Evolutionary conservation across 768 basidiomycete genomes (phyloP).

Genomic region (Phanerochaete sordida): DNA sequence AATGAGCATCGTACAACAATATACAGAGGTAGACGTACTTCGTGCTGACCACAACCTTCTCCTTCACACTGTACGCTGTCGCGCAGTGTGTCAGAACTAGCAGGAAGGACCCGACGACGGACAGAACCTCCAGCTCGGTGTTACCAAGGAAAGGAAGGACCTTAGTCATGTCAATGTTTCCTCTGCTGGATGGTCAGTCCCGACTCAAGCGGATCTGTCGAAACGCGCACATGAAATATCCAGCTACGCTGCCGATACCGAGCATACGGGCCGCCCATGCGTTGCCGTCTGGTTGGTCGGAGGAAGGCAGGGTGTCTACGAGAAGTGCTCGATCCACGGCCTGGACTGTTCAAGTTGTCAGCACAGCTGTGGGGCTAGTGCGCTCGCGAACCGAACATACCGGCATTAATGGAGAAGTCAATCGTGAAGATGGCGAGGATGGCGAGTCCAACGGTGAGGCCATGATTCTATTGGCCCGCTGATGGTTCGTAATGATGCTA

Average conservation of each 20-base stretch:
- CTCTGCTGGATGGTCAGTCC: conserved; percentile 40
- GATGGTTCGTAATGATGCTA: conserved; percentile 1
- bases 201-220: background rate
- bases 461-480: conserved; percentile 44
- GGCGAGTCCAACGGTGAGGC: conserved; percentile 73
- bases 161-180: conserved; percentile 72
- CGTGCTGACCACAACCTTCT: conserved; percentile 61
- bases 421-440: conserved; percentile 65
- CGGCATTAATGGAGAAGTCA: conserved; percentile 63
- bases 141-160: conserved; percentile 73
- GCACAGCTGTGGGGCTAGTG: conserved; percentile 20
- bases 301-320: conserved; percentile 77
- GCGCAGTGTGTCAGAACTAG: conserved; percentile 63
- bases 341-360: conserved; percentile 49
- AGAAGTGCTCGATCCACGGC: conserved; percentile 88
- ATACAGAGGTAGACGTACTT: conserved; percentile 22
- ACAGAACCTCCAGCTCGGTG: conserved; percentile 78
- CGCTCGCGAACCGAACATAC: conserved; percentile 21
- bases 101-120: conserved; percentile 67
- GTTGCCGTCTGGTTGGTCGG: conserved; percentile 79
- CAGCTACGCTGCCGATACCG: conserved; percentile 79
- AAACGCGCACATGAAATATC: conserved; percentile 78
- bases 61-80: conserved; percentile 61
- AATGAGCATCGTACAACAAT: background rate
- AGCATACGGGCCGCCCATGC: conserved; percentile 97